A percentile compares a stretch with the other conserved stretches of the same genome.
phyloP scores from a whole-genome alignment of 2,329 filamentous ascomycete genomes.

The Ascosphaera pollenicola region DNA sequence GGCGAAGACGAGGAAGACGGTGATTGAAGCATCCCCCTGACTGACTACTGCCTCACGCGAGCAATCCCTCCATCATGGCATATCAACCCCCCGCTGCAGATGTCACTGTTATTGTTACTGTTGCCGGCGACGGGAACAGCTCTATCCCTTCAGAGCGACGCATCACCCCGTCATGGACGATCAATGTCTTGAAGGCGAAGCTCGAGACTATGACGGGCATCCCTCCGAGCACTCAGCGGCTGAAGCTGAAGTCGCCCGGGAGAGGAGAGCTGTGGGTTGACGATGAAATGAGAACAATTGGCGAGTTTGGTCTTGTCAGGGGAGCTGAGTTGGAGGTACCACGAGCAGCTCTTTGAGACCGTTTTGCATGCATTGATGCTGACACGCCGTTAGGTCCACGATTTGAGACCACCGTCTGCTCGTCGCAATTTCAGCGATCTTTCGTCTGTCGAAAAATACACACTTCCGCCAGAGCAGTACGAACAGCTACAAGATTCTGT shows the following conservation, averaged over 20 bases:
- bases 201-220: slow-evolving; percentile 87
- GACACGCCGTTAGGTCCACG: slow-evolving; percentile 37
- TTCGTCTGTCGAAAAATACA: slow-evolving; percentile 67
- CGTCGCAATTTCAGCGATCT: slow-evolving; percentile 65
- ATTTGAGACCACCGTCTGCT: slow-evolving; percentile 53
- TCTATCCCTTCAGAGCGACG: slow-evolving; percentile 56
- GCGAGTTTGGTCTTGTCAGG: slow-evolving; percentile 22
- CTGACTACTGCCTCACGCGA: too few relatives aligned
- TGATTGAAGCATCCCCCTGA: too few relatives aligned
- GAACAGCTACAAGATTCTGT: slow-evolving; percentile 72
- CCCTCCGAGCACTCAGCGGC: slow-evolving; percentile 54
- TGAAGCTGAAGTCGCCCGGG: slow-evolving; percentile 46
- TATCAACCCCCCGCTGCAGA: slow-evolving; percentile 18
- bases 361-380: too few relatives aligned
- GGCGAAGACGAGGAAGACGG: not conserved
- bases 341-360: too few relatives aligned
- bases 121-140: slow-evolving; percentile 7
- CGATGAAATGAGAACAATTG: slow-evolving; percentile 50
- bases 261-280: slow-evolving; percentile 37
- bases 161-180: slow-evolving; percentile 78
- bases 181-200: slow-evolving; percentile 62
- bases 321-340: slow-evolving; percentile 23
- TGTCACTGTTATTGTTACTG: slow-evolving; percentile 18
- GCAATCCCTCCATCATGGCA: slow-evolving; percentile 8
- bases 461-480: slow-evolving; percentile 70